Base-by-base conservation (phyloP, 371 early-diverging fungal genomes). In the Mycotypha africana region DNA sequence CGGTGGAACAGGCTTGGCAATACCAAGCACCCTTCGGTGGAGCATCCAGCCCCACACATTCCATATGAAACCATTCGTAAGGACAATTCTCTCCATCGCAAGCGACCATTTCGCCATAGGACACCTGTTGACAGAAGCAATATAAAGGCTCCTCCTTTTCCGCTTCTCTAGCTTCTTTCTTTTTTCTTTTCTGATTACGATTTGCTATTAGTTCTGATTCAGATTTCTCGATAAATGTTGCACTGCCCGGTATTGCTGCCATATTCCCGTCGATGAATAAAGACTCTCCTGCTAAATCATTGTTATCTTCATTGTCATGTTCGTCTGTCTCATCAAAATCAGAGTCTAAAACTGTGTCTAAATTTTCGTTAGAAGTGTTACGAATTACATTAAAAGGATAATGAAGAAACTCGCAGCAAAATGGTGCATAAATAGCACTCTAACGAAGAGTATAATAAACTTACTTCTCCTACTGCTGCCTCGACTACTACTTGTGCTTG, bases 21-120 rank as follows among this genome's bases (percentile, higher is more conserved):
- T 82, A 91, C 98, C 98, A 97, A 42, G 85, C 82, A 12, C 92
- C 94, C 55, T 87, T 88, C 12, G 92, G 92, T 21, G 86, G 86
- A 11, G 76, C 81, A 22, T 80, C 78, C 26, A 95, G 73, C 5
- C 89, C 93, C 12, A 93, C 91, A 62, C 98, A 97, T 10, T 81
- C 83, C 70, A 88, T 88, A 70, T 97, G 98, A 70, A 93, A 95
- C 98, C 98, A 97, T 62, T 93, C 91, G 45, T 67, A 68, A 2
- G 75, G 68, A 45, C 84, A 84, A 30, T 77, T 52, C 56, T 90
- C 88, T 36, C 91, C 88, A 63, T 97, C 97, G 53, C 97, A 97
- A 11, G 86, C 97, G 41, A 97, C 90, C 98, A 97, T 97, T 47
- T 93, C 92, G 11, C 98, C 98, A 64, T 79, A 96, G n/a, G 94